Base-by-base conservation (phyloP, 2,329 filamentous ascomycete genomes). In the Bipolaris cookei region DNA sequence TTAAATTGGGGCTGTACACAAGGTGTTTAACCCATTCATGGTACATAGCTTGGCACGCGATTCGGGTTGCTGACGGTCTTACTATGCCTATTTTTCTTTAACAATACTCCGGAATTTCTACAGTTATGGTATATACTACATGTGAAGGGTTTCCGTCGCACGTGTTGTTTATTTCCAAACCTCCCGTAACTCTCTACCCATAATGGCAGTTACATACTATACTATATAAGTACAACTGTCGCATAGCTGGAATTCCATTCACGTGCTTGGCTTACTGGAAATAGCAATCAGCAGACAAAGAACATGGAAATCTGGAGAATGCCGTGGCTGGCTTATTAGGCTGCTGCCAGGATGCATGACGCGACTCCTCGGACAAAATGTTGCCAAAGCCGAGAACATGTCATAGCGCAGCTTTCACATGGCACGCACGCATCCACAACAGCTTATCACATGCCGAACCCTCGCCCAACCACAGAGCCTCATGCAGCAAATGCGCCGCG, bases 401-500 rank as follows among this genome's bases (percentile, higher is more conserved):
- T 61, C 60, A 55, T 60, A 48, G 58, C 56, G 52, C 56, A 56
- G 50, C 63, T 64, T 64, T 65, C 63, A 65, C 63, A 65, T 65
- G 63, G 56, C 52, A 58, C 44, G 54, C 58, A 54, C 38, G 49
- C 47, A 28, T 57, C 54, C 55, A 51, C 60, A 25, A 18, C 41
- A 56, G 50, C 53, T 59, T 64, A 63, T 69, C 66, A 69, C 66
- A 68, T 69, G 66, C 64, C 51, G 46, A 46, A 47, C 39, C 43
- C 43, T 53, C 47, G 51, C 43, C 61, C 63, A 63, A 63, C 61
- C 61, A 62, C 56, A 54, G 46, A 56, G 56, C 50, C 51, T 55
- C 58, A 56, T 54, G 38, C 54, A 54, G 54, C 52, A 34, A 55
- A 62, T 60, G 46, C 54, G 58, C 63, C 58, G 55, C 63, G 61